A percentile compares a stretch with the other conserved stretches of the same genome.
Evolutionary conservation across 2,329 filamentous ascomycete species (phyloP).

Genomic region (Rhytidhysteron rufulum): DNA sequence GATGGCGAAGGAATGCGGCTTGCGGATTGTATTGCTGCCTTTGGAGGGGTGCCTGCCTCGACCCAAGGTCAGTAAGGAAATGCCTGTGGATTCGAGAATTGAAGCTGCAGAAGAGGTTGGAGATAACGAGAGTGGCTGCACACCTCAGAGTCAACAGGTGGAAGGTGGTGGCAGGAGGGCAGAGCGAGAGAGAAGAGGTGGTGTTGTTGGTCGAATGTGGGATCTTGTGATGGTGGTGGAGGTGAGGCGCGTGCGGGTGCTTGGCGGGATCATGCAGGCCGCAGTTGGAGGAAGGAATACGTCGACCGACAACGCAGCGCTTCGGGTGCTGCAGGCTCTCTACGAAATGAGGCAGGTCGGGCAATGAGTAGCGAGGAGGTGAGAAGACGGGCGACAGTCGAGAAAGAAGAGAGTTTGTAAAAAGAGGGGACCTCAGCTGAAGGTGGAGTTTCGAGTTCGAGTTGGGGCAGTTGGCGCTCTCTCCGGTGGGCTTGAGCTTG

Average conservation of each 20-base stretch:
- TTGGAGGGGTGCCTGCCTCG: slow-evolving; percentile 1
- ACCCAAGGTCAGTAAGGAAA: neutral
- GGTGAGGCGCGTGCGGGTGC: slow-evolving; percentile 20
- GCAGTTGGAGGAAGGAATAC: too few species aligned
- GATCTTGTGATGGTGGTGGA: slow-evolving; percentile 7
- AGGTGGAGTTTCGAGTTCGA: neutral
- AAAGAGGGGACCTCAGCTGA: neutral
- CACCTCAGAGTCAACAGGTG: too few species aligned
- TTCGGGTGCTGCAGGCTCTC: too few species aligned
- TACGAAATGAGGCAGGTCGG: slow-evolving; percentile 17
- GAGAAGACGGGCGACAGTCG: neutral
- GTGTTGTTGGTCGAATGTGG: neutral
- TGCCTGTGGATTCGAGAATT: neutral
- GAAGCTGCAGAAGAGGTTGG: too few species aligned
- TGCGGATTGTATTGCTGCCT: slow-evolving; percentile 5
- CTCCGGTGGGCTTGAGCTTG: neutral
- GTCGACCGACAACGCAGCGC: too few species aligned
- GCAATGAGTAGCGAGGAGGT: slow-evolving; percentile 4
- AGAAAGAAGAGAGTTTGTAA: neutral
- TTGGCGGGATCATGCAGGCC: too few species aligned
- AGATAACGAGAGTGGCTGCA: too few species aligned
- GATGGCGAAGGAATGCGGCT: slow-evolving; percentile 2
- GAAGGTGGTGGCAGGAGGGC: too few species aligned
- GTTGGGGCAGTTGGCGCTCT: slow-evolving; percentile 1
- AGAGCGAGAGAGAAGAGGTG: too few species aligned